Base-by-base conservation (phyloP, 1,284 basidiomycete species). In the Ceratorhiza oryzae-sativae region DNA sequence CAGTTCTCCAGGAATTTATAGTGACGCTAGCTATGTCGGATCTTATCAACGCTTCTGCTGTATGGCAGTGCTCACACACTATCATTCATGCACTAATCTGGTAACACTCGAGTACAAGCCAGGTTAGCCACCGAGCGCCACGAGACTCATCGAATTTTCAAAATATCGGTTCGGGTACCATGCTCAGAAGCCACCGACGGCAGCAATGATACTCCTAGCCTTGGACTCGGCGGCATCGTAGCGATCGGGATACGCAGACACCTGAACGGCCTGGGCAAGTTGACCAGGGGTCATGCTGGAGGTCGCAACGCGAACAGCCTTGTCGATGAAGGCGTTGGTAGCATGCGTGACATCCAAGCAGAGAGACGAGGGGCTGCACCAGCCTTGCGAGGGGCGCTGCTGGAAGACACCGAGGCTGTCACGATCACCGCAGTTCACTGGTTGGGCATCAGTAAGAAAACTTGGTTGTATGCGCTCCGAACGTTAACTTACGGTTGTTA, bases 361-460 rank as follows among this genome's bases (percentile, higher is more conserved):
- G 3, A 51, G 56, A 27, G 63, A 58, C 30, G 68, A 36, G 10
- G 59, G 45, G 27, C 12, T 71, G 48, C 68, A 49, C 68, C 68
- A 71, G 9, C 68, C 68, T 30, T 49, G 45, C 1, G 68, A 71
- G 4, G 68, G 68, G n/a, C 68, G 68, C 25, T 71, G 68, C n/a
- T 71, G 68, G 55, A 71, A 71, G 45, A 68, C 71, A 1, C 71
- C 71, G 12, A 72, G n/a, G 27, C 60, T 65, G 42, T 72, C 71
- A 27, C 56, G 53, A 42, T 70, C 72, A 20, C 72, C 72, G 41
- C 63, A 73, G 72, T 42, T 48, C 39, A 68, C 51, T 68, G 6
- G 13, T 13, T 25, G 10, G 23, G 18, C 1, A 18, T 68, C n/a
- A 30, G 65, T 32, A 36, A n/a, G 27, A 25, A 32, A 30, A 30